Evolutionary conservation across 805 yeast species (phyloP), one percentile per base, ranked within the genome.

Genomic region (Saccharomycopsis vini): DNA sequence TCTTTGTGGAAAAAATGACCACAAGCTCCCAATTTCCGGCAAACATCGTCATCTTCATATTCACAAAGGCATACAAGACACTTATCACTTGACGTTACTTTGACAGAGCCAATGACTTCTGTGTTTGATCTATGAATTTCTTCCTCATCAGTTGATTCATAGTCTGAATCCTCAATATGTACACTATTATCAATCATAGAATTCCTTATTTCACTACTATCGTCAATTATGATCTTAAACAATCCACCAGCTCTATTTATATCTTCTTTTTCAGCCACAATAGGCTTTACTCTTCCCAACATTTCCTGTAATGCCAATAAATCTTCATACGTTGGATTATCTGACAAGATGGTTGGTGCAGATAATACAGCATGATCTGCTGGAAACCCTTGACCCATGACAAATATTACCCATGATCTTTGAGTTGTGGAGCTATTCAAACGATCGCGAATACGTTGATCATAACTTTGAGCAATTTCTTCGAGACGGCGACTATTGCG

Each of bases 361-460:
- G 66, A 56, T 29, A 73, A 59, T 6, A 73, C 54, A 4, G 77
- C 78, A 52, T 73, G 77, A 44, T 67, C 59, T 34, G 58, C 59
- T 2, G 72, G 66, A 50, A 73, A 77, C 12, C 70, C 59, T 33
- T 78, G 79, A 0, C 81, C 81, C 61, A 75, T 67, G 5, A 77
- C 79, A 40, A 74, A 73, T 20, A 77, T 73, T n/a, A 76, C 68
- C 83, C 82, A 77, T 1, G 78, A 70, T 23, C 75, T 60, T 32
- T 65, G 63, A 18, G 23, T 15, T 13, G 34, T 40, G 30, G 24
- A 38, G 10, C 44, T 5, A 24, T 37, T 30, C 13, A 29, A 36
- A 23, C 34, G 41, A 28, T 42, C 7, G 13, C 32, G 35, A 3
- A 29, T 28, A 12, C 45, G 33, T 36, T 43, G 42, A 39, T 42